Conservation (phyloP, 306 rosid genomes). For the Gillenia trifoliata region DNA sequence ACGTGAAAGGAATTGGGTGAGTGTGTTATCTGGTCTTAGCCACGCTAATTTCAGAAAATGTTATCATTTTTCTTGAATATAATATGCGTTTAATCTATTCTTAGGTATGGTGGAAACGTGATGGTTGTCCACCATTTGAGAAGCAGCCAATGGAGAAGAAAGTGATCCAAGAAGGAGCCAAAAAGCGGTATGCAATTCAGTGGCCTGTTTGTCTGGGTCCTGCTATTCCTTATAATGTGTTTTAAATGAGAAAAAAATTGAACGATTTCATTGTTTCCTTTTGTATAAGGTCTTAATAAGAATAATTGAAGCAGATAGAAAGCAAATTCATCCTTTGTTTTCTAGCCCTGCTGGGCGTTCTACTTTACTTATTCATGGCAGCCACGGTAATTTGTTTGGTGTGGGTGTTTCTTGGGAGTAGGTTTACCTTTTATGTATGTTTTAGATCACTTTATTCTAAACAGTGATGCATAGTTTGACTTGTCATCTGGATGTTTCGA, state of each 20-base stretch:
- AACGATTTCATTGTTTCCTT: not conserved
- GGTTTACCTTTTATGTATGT: not conserved
- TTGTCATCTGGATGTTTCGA: not conserved
- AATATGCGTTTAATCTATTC: constrained; percentile 7
- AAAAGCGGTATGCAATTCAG: constrained; percentile 64
- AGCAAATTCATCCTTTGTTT: not conserved
- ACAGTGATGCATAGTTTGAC: not conserved
- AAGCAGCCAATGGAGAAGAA: constrained; percentile 74
- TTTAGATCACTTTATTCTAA: not conserved
- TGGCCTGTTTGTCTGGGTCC: not conserved
- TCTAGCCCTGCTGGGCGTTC: not conserved
- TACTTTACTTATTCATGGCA: not conserved
- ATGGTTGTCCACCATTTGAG: constrained; percentile 93
- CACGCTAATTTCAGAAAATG: not conserved
- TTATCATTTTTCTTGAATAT: constrained; percentile 2
- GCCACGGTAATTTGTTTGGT: not conserved
- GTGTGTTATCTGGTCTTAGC: constrained; percentile 20
- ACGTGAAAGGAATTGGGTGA: constrained; percentile 96
- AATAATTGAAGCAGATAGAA: not conserved
- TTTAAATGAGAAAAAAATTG: not conserved
- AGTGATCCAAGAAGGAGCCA: constrained; percentile 56
- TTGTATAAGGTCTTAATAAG: not conserved
- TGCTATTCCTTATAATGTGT: not conserved
- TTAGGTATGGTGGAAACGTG: constrained; percentile 99
- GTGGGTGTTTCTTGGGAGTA: not conserved